Base-by-base conservation (phyloP, 169 alveolate genomes). In the Perkinsus chesapeaki region DNA sequence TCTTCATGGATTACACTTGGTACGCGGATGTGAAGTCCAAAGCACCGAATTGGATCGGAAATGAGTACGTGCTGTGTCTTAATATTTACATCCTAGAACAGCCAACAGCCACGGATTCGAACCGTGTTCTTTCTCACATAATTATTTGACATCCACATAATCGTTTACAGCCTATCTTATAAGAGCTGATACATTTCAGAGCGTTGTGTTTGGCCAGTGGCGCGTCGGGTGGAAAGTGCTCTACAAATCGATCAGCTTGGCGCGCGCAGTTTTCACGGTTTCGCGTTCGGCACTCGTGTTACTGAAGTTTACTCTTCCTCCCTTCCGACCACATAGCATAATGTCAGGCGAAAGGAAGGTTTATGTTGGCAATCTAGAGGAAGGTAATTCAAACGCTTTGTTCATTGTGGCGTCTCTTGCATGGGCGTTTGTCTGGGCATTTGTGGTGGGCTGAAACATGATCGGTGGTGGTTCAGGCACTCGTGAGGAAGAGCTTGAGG, bases 401-500 rank as follows among this genome's bases (percentile, higher is more conserved):
- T 9, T 9, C 19, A 9, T 47, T 9, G 9, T 47, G 72, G 82
- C 82, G 12, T 12, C 31, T 23, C 12, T 60, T 47, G 72, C 19
- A 47, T 47, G 27, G 72, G 9, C 72, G 19, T 47, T 19, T 9
- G 9, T 47, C 27, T 47, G 9, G 72, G 9, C 72, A 47, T 47
- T 47, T 47, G 9, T 47, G 9, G 27, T 9, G 19, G 9, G 9
- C 19, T 47, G 72, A 1, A 23, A 1, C 3, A 0, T 60, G 12
- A 5, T 60, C 27, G 3, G 23, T n/a, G n/a, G n/a, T n/a, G n/a
- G n/a, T n/a, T n/a, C 31, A 60, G 82, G 82, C 82, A 60, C 82
- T 60, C 82, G 82, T 0, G 82, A 60, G 82, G 73, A 93, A 39
- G 95, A 94, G 39, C 94, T 94, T 0, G 95, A 94, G 43, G 91